These are phyloP conservation scores for Pythium plurisporium DNA, from an alignment of 352 stramenopile species.

Conservation along the genomic window DNA sequence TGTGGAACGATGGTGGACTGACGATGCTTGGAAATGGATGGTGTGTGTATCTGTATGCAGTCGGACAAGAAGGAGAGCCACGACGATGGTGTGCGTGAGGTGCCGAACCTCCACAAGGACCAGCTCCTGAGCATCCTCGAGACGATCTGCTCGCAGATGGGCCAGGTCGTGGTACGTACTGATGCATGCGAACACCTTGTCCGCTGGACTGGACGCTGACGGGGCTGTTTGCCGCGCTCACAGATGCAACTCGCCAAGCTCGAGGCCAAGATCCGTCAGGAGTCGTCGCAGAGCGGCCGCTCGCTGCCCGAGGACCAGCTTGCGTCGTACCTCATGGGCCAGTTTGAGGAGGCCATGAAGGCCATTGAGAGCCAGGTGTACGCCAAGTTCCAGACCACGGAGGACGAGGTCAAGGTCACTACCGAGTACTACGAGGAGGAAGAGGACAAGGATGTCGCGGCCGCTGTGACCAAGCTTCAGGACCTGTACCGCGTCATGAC, in stretches of 20 bases:
- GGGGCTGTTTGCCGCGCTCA: too few species aligned
- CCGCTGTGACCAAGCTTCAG: constrained; percentile 81
- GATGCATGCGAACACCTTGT: too few species aligned
- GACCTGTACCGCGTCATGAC: constrained; percentile 88
- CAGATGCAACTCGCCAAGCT: constrained; percentile 86
- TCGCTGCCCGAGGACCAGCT: constrained; percentile 79
- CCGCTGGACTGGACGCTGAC: too few species aligned
- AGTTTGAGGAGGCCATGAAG: constrained; percentile 90
- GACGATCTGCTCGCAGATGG: constrained; percentile 87
- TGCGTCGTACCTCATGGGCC: constrained; percentile 85
- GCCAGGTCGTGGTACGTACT: constrained; percentile 80
- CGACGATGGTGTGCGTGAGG: constrained; percentile 59
- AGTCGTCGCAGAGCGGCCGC: constrained; percentile 80
- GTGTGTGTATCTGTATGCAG: constrained; percentile 16
- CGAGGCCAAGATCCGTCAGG: constrained; percentile 85
- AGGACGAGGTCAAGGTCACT: constrained; percentile 82
- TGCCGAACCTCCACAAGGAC: constrained; percentile 85
- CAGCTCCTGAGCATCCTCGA: constrained; percentile 84
- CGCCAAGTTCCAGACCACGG: constrained; percentile 85
- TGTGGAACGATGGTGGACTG: too few species aligned
- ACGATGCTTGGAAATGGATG: neutral
- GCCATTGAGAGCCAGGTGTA: constrained; percentile 87
- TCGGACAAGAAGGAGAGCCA: constrained; percentile 52
- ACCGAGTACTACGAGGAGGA: constrained; percentile 88
- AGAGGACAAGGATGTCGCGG: constrained; percentile 82